Conservation (phyloP, 768 basidiomycete genomes). For the Psilocybe azurescens region DNA sequence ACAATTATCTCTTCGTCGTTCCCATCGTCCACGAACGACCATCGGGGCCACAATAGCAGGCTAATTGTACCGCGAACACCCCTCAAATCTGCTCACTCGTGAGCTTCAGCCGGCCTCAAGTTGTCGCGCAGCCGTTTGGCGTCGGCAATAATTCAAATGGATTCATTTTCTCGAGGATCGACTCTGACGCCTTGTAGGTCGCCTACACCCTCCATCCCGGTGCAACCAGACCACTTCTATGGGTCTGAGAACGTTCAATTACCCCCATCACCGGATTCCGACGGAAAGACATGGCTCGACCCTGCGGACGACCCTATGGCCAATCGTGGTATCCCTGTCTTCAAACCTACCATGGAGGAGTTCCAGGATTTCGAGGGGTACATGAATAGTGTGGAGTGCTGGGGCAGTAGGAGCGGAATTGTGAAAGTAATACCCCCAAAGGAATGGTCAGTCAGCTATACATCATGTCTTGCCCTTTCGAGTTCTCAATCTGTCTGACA, state of each 20-base stretch:
- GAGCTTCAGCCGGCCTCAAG: neutral
- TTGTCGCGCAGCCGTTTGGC: constrained; percentile 9
- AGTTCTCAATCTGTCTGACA: constrained; percentile 19
- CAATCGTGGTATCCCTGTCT: constrained; percentile 93
- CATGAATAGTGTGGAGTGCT: constrained; percentile 84
- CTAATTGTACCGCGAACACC: neutral
- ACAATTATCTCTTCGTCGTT: constrained; percentile 13
- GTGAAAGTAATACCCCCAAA: constrained; percentile 95
- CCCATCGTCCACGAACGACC: constrained; percentile 1
- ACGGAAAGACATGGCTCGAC: constrained; percentile 69
- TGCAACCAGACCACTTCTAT: constrained; percentile 88
- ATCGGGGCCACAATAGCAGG: neutral
- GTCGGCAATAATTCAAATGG: constrained; percentile 24
- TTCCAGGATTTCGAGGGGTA: constrained; percentile 92
- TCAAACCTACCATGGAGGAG: constrained; percentile 92
- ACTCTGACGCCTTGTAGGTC: constrained; percentile 57
- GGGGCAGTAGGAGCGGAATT: constrained; percentile 92
- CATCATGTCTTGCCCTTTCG: neutral
- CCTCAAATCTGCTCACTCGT: neutral
- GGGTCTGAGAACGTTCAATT: constrained; percentile 53
- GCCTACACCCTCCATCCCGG: constrained; percentile 55
- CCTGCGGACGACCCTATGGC: constrained; percentile 84
- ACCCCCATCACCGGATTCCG: constrained; percentile 67
- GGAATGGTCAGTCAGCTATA: constrained; percentile 73
- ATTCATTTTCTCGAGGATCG: constrained; percentile 44